phyloP scores from a whole-genome alignment of 768 basidiomycete species.

The Hygrophorus pudorinus region DNA sequence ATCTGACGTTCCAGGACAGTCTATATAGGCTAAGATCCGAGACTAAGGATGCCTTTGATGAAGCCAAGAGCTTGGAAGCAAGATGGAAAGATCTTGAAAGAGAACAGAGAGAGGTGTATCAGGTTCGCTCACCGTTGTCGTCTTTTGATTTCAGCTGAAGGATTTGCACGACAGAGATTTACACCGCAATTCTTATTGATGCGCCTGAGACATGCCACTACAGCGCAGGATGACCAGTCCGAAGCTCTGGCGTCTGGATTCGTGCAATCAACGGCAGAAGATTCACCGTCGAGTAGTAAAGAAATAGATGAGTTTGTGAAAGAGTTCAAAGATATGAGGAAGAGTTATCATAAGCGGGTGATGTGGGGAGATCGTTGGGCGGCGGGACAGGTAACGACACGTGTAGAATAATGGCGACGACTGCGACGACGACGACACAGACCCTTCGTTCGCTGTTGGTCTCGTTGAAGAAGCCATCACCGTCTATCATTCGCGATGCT shows the following conservation, averaged over 20 bases:
- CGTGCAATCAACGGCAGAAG: conserved; percentile 40
- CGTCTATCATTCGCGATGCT: not conserved
- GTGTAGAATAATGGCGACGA: no score
- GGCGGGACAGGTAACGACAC: conserved; percentile 77
- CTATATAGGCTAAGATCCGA: conserved; percentile 70
- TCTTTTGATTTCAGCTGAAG: not conserved
- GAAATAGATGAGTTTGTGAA: conserved; percentile 83
- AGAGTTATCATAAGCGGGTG: conserved; percentile 86
- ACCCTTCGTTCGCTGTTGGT: not conserved
- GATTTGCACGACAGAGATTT: conserved; percentile 47
- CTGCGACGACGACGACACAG: not conserved
- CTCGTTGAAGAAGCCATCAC: not conserved
- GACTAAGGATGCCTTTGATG: conserved; percentile 80
- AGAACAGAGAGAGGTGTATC: conserved; percentile 83
- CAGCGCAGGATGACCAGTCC: conserved; percentile 82
- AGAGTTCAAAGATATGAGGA: conserved; percentile 79
- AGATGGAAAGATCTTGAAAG: conserved; percentile 83
- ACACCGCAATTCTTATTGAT: conserved; percentile 82
- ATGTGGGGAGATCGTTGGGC: conserved; percentile 89
- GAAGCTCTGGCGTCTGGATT: conserved; percentile 81
- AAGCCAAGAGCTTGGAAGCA: conserved; percentile 71
- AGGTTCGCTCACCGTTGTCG: conserved; percentile 35
- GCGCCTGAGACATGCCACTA: conserved; percentile 79
- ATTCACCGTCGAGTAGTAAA: conserved; percentile 24
- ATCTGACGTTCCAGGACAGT: conserved; percentile 64